These are phyloP conservation scores for Silene coronaria DNA, from an alignment of 179 eudicot genomes.

Conservation along the genomic window DNA sequence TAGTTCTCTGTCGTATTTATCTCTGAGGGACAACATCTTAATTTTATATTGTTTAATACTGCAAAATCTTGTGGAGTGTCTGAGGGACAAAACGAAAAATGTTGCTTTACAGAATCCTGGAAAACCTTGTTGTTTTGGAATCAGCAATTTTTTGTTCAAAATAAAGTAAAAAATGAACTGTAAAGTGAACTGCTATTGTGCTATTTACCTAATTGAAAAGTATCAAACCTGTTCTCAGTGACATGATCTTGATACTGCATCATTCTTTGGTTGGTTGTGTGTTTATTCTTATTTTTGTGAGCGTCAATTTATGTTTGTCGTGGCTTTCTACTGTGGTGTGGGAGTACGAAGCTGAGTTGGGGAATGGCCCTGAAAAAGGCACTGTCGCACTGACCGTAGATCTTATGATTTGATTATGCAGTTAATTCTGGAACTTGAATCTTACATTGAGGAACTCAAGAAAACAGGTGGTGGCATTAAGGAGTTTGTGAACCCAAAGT, in stretches of 20 bases:
- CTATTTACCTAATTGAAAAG: not conserved
- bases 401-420: slow-evolving; percentile 31
- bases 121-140: not conserved
- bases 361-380: not conserved
- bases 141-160: not conserved
- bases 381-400: not conserved
- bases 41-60: not conserved
- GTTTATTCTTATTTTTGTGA: not conserved
- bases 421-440: slow-evolving; percentile 84
- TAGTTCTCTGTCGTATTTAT: not conserved
- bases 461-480: slow-evolving; percentile 86
- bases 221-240: not conserved
- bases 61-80: not conserved
- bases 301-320: not conserved
- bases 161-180: not conserved
- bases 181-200: not conserved
- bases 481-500: slow-evolving; percentile 99
- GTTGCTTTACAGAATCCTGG: no score
- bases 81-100: not conserved
- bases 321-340: not conserved
- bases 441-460: slow-evolving; percentile 78
- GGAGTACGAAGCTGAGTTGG: not conserved
- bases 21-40: not conserved
- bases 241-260: not conserved
- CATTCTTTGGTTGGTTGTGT: not conserved